Evolutionary conservation across 1,284 basidiomycete genomes (phyloP).

Genomic region (Trametes sp.): DNA sequence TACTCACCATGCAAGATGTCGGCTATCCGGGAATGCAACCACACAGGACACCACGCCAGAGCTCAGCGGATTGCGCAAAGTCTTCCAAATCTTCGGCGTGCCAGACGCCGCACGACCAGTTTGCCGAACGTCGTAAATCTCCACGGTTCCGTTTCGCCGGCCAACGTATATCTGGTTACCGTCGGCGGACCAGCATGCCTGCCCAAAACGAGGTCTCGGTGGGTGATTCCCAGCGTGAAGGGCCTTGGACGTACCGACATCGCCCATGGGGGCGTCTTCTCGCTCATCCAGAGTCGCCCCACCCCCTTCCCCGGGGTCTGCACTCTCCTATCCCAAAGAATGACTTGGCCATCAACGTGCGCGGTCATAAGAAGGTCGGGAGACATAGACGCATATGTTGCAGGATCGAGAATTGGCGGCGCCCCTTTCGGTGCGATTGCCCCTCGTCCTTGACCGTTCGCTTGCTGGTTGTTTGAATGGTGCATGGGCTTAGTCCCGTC

Average conservation of each 20-base stretch:
- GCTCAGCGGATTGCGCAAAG: conserved; percentile 85
- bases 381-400: conserved; percentile 73
- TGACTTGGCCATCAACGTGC: conserved; percentile 91
- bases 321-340: conserved; percentile 89
- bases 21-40: conserved; percentile 88
- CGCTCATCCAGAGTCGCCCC: conserved; percentile 85
- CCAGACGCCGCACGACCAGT: conserved; percentile 56
- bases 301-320: conserved; percentile 72
- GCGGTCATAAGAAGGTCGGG: conserved; percentile 89
- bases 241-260: conserved; percentile 69
- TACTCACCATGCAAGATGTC: conserved; percentile 87
- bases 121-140: conserved; percentile 93
- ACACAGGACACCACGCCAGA: conserved; percentile 94
- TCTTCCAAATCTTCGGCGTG: conserved; percentile 80
- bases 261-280: conserved; percentile 96
- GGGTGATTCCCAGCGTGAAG: neutral
- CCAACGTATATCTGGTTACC: conserved; percentile 93
- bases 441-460: conserved; percentile 28
- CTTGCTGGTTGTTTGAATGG: conserved; percentile 10
- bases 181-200: conserved; percentile 95
- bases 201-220: too few species aligned
- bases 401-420: conserved; percentile 71
- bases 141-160: conserved; percentile 89
- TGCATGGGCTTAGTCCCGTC: conserved; percentile 37
- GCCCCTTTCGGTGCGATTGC: conserved; percentile 65